These are phyloP conservation scores for Fonsecaea multimorphosa DNA, from an alignment of 2,329 filamentous ascomycete species.

Conservation along the genomic window DNA sequence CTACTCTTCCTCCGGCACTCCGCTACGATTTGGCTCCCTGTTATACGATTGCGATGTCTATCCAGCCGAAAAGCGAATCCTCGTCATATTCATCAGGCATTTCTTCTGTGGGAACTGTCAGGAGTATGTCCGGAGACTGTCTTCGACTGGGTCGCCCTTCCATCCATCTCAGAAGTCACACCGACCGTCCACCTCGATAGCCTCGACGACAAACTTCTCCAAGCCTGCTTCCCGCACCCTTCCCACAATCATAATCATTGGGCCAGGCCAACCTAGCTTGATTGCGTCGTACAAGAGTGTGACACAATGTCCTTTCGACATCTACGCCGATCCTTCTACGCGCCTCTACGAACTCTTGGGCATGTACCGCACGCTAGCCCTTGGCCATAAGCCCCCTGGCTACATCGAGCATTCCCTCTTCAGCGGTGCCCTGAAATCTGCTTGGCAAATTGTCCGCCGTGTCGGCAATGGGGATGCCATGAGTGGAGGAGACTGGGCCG, in stretches of 20 bases:
- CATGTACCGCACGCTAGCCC: slow-evolving; percentile 68
- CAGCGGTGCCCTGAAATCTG: slow-evolving; percentile 54
- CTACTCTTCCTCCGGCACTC: slow-evolving; percentile 31
- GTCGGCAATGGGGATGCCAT: slow-evolving; percentile 63
- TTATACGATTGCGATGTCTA: slow-evolving; percentile 28
- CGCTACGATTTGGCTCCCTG: slow-evolving; percentile 30
- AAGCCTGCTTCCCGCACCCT: slow-evolving; percentile 42
- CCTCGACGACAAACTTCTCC: slow-evolving; percentile 23
- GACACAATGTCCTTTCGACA: slow-evolving; percentile 71
- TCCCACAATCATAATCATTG: slow-evolving; percentile 68
- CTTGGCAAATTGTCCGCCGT: slow-evolving; percentile 65
- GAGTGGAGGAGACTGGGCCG: slow-evolving; percentile 69
- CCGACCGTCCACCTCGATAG: slow-evolving; percentile 48
- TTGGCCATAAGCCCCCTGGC: slow-evolving; percentile 65
- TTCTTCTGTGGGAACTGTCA: slow-evolving; percentile 86
- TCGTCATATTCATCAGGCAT: slow-evolving; percentile 77
- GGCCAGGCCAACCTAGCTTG: slow-evolving; percentile 72
- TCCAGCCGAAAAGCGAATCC: slow-evolving; percentile 56
- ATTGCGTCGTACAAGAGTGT: slow-evolving; percentile 70
- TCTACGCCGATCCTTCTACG: slow-evolving; percentile 76
- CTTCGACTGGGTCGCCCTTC: slow-evolving; percentile 40
- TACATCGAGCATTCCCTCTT: slow-evolving; percentile 66
- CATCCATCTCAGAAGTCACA: slow-evolving; percentile 54
- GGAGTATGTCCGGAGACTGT: slow-evolving; percentile 71
- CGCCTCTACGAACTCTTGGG: slow-evolving; percentile 70